Percentiles rank a stretch among this genome's conserved stretches.
Conservation (phyloP, 2,329 filamentous ascomycete genomes). For the Phyllosticta capitalensis region DNA sequence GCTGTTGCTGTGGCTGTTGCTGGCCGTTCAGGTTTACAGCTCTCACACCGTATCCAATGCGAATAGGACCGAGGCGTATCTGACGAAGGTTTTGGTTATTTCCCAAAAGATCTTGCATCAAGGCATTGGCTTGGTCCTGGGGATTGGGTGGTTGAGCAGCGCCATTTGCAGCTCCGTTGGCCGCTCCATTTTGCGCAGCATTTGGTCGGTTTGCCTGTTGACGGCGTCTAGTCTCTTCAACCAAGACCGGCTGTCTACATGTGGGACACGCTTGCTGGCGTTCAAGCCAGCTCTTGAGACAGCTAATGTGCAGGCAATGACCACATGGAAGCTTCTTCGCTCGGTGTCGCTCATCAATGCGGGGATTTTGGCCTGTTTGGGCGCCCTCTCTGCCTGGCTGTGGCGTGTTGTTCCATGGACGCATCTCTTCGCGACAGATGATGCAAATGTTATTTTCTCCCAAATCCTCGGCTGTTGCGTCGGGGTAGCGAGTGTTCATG, state of each 20-base stretch:
- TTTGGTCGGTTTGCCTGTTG: conserved; percentile 21
- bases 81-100: not conserved
- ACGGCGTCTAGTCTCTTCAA: conserved; percentile 20
- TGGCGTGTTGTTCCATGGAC: conserved; percentile 54
- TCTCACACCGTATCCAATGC: conserved; percentile 9
- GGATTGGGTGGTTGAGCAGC: conserved; percentile 5
- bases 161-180: not conserved
- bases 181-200: not conserved
- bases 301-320: conserved; percentile 89
- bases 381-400: conserved; percentile 26
- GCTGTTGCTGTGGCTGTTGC: conserved; percentile 13
- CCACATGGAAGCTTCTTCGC: conserved; percentile 96
- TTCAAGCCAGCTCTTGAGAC: conserved; percentile 93
- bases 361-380: conserved; percentile 26
- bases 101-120: not conserved
- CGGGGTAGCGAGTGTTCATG: conserved; percentile 84
- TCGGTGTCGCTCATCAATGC: conserved; percentile 69
- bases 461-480: conserved; percentile 82
- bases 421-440: conserved; percentile 95
- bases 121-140: conserved; percentile 13
- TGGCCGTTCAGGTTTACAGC: conserved; percentile 6
- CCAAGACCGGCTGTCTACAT: conserved; percentile 73
- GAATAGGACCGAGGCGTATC: conserved; percentile 8
- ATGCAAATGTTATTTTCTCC: conserved; percentile 87
- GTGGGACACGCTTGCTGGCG: conserved; percentile 95